Conservation (phyloP, 78 protist genomes). For the Dictyostelium discoideum region DNA sequence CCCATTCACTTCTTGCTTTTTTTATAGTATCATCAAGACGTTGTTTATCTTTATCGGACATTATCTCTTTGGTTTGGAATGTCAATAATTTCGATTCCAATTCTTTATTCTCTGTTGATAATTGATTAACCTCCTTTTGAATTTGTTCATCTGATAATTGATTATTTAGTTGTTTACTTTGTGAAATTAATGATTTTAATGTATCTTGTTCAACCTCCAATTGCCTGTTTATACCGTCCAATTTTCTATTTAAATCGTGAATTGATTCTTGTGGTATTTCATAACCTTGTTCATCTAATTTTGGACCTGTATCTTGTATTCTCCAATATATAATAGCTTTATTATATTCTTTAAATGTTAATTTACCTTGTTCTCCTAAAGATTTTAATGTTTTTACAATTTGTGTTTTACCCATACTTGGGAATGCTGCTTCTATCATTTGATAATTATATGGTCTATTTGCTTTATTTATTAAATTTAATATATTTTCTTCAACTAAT, state of each 20-base stretch:
- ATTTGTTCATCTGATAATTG: conserved; percentile 29
- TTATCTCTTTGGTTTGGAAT: neutral
- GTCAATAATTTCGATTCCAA: neutral
- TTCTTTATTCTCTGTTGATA: neutral
- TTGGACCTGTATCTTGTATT: neutral
- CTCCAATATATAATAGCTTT: conserved; percentile 52
- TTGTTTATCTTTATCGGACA: conserved; percentile 4
- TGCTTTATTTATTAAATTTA: conserved; percentile 3
- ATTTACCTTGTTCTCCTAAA: conserved; percentile 30
- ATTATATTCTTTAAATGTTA: conserved; percentile 28
- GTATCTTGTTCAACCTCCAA: neutral
- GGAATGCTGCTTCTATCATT: conserved; percentile 31
- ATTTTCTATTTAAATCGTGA: conserved; percentile 4
- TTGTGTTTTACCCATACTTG: conserved; percentile 37
- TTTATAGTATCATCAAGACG: neutral
- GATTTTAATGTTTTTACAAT: conserved; percentile 22
- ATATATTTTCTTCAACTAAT: neutral
- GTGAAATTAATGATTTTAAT: neutral
- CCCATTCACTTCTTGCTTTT: conserved; percentile 68
- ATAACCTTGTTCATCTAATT: conserved; percentile 37
- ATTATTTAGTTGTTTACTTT: neutral
- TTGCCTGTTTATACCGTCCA: neutral
- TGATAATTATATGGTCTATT: conserved; percentile 56
- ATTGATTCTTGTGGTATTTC: neutral
- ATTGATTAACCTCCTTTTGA: neutral